Evolutionary conservation across 768 basidiomycete genomes (phyloP).

Genomic region (Russula vinacea): DNA sequence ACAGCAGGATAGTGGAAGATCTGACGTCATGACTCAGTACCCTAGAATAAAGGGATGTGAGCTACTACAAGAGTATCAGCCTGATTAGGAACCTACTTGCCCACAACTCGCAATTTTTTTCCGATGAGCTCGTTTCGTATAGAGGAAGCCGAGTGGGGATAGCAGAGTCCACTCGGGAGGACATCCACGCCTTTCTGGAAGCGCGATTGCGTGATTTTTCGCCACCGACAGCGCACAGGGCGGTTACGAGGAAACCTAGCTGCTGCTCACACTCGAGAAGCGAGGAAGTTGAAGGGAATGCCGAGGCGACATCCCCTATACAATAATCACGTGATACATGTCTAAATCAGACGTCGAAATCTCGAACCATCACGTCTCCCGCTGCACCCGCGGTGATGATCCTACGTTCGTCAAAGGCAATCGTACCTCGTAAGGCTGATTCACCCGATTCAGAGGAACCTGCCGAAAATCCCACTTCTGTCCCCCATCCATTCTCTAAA

Average conservation of each 20-base stretch:
- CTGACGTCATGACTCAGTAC: slow-evolving; percentile 26
- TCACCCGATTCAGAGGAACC: slow-evolving; percentile 31
- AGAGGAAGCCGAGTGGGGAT: slow-evolving; percentile 26
- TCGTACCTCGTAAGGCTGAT: slow-evolving; percentile 38
- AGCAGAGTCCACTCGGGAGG: slow-evolving; percentile 25
- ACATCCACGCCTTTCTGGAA: slow-evolving; percentile 8
- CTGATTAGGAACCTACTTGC: slow-evolving; percentile 24
- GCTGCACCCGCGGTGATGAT: slow-evolving; percentile 50
- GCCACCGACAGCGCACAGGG: background rate
- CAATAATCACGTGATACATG: background rate
- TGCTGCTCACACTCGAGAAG: background rate
- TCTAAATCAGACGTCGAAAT: slow-evolving; percentile 54
- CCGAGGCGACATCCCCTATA: background rate
- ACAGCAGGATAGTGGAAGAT: slow-evolving; percentile 23
- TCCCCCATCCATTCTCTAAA: slow-evolving; percentile 53
- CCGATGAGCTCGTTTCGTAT: slow-evolving; percentile 26
- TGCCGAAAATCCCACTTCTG: slow-evolving; percentile 36
- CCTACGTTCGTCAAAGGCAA: slow-evolving; percentile 72
- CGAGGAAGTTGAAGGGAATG: background rate
- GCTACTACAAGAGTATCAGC: background rate
- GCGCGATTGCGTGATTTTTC: background rate
- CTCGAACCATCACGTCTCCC: slow-evolving; percentile 45
- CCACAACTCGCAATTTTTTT: slow-evolving; percentile 29
- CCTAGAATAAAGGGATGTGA: slow-evolving; percentile 13
- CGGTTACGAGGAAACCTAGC: background rate